These are phyloP conservation scores for Scortechinia acanthostroma DNA, from an alignment of 2,329 filamentous ascomycete species.

Conservation along the genomic window DNA sequence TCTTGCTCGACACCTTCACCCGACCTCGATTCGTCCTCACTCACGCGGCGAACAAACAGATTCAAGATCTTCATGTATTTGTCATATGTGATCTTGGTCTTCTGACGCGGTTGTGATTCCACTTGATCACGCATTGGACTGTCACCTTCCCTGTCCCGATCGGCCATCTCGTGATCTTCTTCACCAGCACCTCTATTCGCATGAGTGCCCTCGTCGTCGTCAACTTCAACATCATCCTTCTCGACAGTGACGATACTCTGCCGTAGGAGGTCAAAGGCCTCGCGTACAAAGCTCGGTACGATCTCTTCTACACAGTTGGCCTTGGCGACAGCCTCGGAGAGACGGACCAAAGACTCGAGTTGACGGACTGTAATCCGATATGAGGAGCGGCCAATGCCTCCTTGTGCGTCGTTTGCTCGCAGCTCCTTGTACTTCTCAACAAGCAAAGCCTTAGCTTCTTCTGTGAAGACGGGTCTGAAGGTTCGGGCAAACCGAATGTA, in stretches of 20 bases:
- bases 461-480: constrained; percentile 86
- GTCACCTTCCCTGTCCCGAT: constrained; percentile 25
- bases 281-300: constrained; percentile 74
- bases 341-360: constrained; percentile 87
- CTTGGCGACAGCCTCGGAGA: constrained; percentile 96
- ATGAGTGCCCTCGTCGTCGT: constrained; percentile 52
- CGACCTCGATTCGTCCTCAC: constrained; percentile 48
- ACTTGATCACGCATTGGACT: constrained; percentile 31
- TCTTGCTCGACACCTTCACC: constrained; percentile 62
- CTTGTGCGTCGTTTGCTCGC: constrained; percentile 84
- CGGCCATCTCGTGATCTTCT: background rate
- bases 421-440: constrained; percentile 95
- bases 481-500: constrained; percentile 95
- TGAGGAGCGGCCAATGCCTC: constrained; percentile 85
- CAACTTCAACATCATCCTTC: constrained; percentile 92
- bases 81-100: constrained; percentile 62
- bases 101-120: constrained; percentile 23
- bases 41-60: constrained; percentile 50
- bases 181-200: background rate
- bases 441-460: constrained; percentile 76
- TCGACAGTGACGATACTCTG: constrained; percentile 97
- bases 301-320: constrained; percentile 93
- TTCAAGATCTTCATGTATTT: constrained; percentile 62
- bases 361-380: constrained; percentile 97
- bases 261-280: constrained; percentile 83